Base-by-base conservation (phyloP, 805 yeast species). In the Ogataea chonburiensis region DNA sequence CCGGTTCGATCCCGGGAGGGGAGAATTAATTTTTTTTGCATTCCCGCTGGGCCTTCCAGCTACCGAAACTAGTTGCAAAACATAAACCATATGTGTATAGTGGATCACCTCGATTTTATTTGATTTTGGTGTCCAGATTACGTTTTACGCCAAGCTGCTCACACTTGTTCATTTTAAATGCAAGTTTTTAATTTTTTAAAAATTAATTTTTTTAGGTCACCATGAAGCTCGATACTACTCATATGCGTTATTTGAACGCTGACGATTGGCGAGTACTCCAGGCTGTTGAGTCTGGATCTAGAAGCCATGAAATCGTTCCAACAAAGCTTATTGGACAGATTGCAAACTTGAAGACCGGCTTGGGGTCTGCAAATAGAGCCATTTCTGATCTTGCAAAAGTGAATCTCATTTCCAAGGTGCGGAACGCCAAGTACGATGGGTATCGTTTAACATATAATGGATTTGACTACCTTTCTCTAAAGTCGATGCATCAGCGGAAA, bases 381-480 rank as follows among this genome's bases (percentile, higher is more conserved):
- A 83, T 93, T 25, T 75, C 86, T 10, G 95, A 86, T 52, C 69
- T 93, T 43, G 97, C 98, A 17, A 91, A 91, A 61, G 64, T 87
- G 44, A 87, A 80, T 51, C 66, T 93, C 34, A 73, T 93, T 16
- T 71, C 91, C 1, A 72, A 81, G 45, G 69, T 87, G 40, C 74
- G 96, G 64, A 93, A 93, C 60, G 94, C 96, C 21, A 86, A 81
- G 52, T 91, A 93, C 61, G 98, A 93, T 58, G 99, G 99, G 9
- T 93, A 86, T 65, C 72, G 91, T 48, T 64, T 93, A 46, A 83
- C 96, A 0, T 89, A 83, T 59, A 77, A 76, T 31, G 99, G 99
- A 3, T 86, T 80, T 61, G 99, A 93, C 62, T 93, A 86, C 57
- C 70, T 93, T 47, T 98, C 98, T 0, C 69, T 93, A 46, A 87